A percentile compares a stretch with the other conserved stretches of the same genome.
Evolutionary conservation across 192 early-diverging fungal species (phyloP).

Genomic region (Chytriomyces confervae): DNA sequence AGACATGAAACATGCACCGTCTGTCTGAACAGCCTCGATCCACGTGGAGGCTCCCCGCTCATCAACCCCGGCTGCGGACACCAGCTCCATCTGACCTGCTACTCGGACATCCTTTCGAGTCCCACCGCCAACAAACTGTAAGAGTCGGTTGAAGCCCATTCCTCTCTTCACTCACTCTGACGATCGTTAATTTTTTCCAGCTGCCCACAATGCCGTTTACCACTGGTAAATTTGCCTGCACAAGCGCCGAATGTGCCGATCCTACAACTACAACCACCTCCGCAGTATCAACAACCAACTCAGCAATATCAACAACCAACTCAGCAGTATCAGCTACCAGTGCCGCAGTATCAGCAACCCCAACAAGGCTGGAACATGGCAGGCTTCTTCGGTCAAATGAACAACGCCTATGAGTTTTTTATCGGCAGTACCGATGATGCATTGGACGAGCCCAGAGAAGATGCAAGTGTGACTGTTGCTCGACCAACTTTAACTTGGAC

Average conservation of each 20-base stretch:
- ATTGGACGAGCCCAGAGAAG: not conserved
- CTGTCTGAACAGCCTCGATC: constrained; percentile 1
- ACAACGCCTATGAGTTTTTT: not conserved
- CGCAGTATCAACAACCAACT: too few relatives aligned
- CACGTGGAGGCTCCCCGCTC: not conserved
- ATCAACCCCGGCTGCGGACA: constrained; percentile 25
- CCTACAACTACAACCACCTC: too few relatives aligned
- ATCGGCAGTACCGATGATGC: not conserved
- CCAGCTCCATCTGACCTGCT: constrained; percentile 16
- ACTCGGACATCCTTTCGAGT: not conserved
- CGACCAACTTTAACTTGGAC: not conserved
- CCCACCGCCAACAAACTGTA: not conserved
- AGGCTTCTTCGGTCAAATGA: not conserved
- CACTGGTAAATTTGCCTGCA: too few relatives aligned
- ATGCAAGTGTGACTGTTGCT: not conserved
- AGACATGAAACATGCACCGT: constrained; percentile 7
- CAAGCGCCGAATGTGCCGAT: too few relatives aligned
- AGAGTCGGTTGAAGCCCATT: not conserved
- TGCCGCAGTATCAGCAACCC: too few relatives aligned
- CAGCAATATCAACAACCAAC: too few relatives aligned
- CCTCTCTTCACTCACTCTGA: too few relatives aligned
- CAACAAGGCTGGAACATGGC: not conserved
- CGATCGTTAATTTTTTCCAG: not conserved
- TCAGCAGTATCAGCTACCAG: too few relatives aligned
- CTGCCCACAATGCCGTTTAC: constrained; percentile 12